A percentile compares a stretch with the other conserved stretches of the same genome.
Conservation (phyloP, 177 flowering plant species). For the Vitis hybrid region DNA sequence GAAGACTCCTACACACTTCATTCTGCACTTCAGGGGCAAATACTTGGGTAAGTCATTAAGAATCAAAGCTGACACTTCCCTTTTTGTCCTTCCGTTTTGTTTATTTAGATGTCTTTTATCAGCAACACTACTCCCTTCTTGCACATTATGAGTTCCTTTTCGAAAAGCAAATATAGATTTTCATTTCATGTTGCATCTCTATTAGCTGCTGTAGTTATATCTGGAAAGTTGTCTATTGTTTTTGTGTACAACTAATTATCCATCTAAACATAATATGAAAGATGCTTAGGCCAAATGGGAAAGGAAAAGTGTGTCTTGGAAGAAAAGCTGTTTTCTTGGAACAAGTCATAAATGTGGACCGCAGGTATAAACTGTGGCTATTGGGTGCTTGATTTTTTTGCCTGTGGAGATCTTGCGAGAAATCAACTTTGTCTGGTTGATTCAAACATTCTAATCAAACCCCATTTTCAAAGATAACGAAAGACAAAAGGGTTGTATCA, state of each 20-base stretch:
- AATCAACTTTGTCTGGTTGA: neutral
- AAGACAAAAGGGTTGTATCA: neutral
- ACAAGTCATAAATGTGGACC: neutral
- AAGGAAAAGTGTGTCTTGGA: neutral
- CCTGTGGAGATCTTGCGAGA: neutral
- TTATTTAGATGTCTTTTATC: neutral
- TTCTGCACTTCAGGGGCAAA: neutral
- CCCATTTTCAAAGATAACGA: neutral
- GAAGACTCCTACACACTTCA: neutral
- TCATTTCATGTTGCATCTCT: neutral
- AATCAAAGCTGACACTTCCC: neutral
- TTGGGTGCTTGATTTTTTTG: neutral
- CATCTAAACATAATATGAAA: neutral
- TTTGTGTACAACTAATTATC: neutral
- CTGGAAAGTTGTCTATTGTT: neutral
- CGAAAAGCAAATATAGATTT: neutral
- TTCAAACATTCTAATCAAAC: neutral
- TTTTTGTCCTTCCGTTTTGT: neutral
- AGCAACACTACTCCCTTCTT: neutral
- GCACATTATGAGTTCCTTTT: slow-evolving; percentile 1
- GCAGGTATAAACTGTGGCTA: neutral
- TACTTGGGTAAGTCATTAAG: neutral
- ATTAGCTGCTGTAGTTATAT: neutral
- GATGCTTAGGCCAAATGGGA: neutral
- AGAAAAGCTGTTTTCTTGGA: neutral